Evolutionary conservation across 345 rosid genomes (phyloP), one percentile per base, ranked within the genome.

Genomic region (Hypericum androsaemum): DNA sequence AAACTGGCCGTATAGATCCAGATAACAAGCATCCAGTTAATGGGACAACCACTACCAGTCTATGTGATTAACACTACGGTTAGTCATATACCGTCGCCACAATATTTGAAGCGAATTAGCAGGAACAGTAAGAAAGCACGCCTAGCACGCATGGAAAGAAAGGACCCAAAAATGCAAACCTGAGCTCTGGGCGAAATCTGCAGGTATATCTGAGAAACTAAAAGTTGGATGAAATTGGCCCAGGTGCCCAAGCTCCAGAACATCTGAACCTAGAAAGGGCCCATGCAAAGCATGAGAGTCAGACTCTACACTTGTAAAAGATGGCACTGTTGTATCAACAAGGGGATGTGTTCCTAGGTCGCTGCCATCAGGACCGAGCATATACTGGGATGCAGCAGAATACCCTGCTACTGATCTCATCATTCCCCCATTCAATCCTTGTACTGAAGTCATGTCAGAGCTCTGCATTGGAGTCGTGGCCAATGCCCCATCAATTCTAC

Each of bases 141-240:
- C 38, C 37, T 14, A 46, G 9, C 4, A 37, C 2, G 14, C n/a
- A 11, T n/a, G 8, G 14, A 44, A 39, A 56, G 17, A 47, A 8
- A 47, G 32, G 8, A 22, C 15, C 22, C 49, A 37, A 22, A 12
- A 12, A 60, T 59, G 56, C 60, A 55, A 53, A 92, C 99, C 99
- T 78, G 97, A 79, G 75, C 88, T 86, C 61, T 88, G 94, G 16
- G 86, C 65, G 66, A 80, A 94, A 59, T 85, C 89, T 13, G 94
- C 94, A 1, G 97, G 72, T 64, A 94, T 62, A 77, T 88, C 99
- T 43, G 97, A 83, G 12, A 94, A 84, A 72, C 96, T 94, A 76
- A 94, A 83, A 73, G 58, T 80, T 57, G 82, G 74, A 68, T 96
- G 86, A 53, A 94, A 82, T 60, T 76, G 85, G 65, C 79, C 79